Conservation (phyloP, 2,329 filamentous ascomycete species). For the Grosmannia serpens region DNA sequence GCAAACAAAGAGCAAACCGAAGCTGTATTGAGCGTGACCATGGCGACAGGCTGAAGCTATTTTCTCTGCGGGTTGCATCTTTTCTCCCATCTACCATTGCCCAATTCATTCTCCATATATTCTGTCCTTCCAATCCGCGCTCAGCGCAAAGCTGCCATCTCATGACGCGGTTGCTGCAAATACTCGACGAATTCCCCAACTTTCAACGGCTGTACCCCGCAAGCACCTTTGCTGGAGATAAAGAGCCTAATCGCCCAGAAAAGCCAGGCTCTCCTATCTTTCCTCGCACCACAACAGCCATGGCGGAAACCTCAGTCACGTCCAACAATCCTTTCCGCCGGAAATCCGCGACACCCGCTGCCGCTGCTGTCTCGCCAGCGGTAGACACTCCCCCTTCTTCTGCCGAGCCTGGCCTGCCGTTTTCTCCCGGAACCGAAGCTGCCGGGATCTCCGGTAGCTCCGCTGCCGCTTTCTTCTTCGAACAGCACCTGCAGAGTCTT, state of each 20-base stretch:
- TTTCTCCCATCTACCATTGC: not conserved
- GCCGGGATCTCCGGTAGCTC: conserved; percentile 5
- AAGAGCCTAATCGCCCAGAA: not conserved
- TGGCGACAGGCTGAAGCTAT: conserved; percentile 3
- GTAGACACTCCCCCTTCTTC: conserved; percentile 14
- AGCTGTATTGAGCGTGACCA: not conserved
- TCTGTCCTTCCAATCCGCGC: not conserved
- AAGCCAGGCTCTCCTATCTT: not conserved
- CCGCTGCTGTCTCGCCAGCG: conserved; percentile 8
- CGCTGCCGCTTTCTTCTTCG: conserved; percentile 3
- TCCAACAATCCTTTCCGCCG: conserved; percentile 44
- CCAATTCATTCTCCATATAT: not conserved
- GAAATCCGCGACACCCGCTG: conserved; percentile 18
- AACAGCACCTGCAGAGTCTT: not conserved
- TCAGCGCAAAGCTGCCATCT: not conserved
- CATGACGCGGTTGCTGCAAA: not conserved
- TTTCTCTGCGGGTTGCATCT: not conserved
- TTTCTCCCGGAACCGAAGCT: not conserved
- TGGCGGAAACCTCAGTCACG: conserved; percentile 24
- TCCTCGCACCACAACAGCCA: conserved; percentile 13
- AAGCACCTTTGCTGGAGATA: not conserved
- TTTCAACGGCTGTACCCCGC: not conserved
- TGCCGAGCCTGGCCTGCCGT: not conserved
- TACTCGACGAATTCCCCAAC: not conserved
- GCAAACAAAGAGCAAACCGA: not conserved